Evolutionary conservation across 176 grass and related monocot genomes (phyloP).

Genomic region (Musa schizocarpa): DNA sequence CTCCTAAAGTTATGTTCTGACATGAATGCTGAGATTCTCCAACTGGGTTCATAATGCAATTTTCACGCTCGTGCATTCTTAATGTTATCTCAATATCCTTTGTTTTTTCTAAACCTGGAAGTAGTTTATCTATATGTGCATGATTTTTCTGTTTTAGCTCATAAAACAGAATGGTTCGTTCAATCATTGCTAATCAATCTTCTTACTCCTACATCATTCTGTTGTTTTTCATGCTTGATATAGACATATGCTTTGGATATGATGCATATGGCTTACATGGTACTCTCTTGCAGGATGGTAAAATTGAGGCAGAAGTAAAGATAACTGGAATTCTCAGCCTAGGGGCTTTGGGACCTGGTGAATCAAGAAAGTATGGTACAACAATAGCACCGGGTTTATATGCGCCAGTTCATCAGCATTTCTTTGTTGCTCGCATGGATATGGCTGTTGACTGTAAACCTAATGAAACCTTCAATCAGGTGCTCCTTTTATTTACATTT

Average conservation of each 20-base stretch:
- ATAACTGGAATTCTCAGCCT: conserved; percentile 96
- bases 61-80: too few species aligned
- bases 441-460: conserved; percentile 98
- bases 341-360: conserved; percentile 88
- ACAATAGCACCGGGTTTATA: conserved; percentile 96
- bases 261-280: background rate
- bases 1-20: too few species aligned
- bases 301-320: conserved; percentile 99
- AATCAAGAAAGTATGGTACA: conserved; percentile 94
- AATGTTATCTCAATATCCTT: background rate
- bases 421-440: conserved; percentile 99
- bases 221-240: background rate
- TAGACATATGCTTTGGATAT: too few species aligned
- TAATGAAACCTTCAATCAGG: conserved; percentile 92
- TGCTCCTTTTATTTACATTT: conserved; percentile 5
- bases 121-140: background rate
- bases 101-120: background rate
- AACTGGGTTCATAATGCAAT: too few species aligned
- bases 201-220: background rate
- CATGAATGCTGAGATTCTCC: too few species aligned
- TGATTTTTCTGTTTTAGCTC: background rate
- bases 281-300: conserved; percentile 61
- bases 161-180: too few species aligned
- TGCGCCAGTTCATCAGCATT: conserved; percentile 99
- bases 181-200: too few species aligned